phyloP scores from a whole-genome alignment of 2,329 filamentous ascomycete species.

The Zymoseptoria crescenta region DNA sequence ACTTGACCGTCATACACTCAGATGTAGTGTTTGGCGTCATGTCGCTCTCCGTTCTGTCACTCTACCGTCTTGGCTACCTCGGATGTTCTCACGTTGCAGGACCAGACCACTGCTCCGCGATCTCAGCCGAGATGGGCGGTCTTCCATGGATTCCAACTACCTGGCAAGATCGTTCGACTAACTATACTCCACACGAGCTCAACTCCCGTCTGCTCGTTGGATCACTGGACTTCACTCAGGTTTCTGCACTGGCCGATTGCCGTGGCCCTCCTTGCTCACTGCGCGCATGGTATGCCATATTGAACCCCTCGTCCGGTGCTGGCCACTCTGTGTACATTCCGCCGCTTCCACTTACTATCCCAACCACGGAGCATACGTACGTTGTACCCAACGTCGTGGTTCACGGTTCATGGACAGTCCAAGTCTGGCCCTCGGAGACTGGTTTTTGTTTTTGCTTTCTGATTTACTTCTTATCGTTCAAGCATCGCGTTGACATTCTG shows the following conservation, averaged over 20 bases:
- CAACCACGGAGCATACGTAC: neutral
- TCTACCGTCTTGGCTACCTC: neutral
- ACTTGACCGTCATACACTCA: conserved; percentile 3
- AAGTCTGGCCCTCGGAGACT: neutral
- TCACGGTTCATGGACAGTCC: neutral
- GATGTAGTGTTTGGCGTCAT: conserved; percentile 3
- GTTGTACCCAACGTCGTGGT: neutral
- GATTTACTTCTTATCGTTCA: conserved; percentile 1
- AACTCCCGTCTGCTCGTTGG: too few relatives aligned
- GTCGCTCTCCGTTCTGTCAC: too few relatives aligned
- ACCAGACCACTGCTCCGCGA: neutral
- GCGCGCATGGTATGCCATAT: too few relatives aligned
- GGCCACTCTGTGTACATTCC: too few relatives aligned
- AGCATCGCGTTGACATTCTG: conserved; percentile 3
- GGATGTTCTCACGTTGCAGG: neutral
- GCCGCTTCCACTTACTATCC: neutral
- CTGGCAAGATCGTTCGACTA: too few relatives aligned
- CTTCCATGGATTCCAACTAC: too few relatives aligned
- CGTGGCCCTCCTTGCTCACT: too few relatives aligned
- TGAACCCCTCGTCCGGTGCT: too few relatives aligned
- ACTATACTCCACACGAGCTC: too few relatives aligned
- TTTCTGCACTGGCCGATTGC: too few relatives aligned
- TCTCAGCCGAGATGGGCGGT: neutral
- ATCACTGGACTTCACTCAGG: too few relatives aligned
- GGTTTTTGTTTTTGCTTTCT: neutral